Base-by-base conservation (phyloP, 164 flowering plant genomes). In the Aristolochia fimbriata region DNA sequence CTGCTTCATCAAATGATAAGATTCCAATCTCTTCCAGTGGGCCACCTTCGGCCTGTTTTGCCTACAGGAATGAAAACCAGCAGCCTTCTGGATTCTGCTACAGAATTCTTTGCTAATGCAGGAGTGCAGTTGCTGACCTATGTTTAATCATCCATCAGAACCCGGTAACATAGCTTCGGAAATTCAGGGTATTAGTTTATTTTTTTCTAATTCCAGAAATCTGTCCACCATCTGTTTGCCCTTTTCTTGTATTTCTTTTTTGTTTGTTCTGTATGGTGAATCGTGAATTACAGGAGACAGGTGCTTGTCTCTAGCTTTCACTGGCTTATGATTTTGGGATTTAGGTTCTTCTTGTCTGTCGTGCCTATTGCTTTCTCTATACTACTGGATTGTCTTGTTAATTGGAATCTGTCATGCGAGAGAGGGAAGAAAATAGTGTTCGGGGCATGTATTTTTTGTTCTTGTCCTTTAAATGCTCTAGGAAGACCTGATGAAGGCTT, bases 161-260 rank as follows among this genome's bases (percentile, higher is more conserved):
- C 59, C 23, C 62, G 73, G 65, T 70, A 61, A 61, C 68, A 31
- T 66, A 55, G 70, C 58, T 65, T 66, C 57, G 43, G 68, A 68
- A 64, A 37, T 7, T 37, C 43, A 37, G 43, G 43, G 43, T 48
- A 58, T 63, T 61, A 37, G 64, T 61, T 62, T 55, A 41, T 60
- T 65, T 65, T 47, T 59, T 59, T 37, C 37, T 37, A 37, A 37
- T 37, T 37, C 43, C 43, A 37, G 43, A 37, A 37, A 37, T 37
- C 43, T 6, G 43, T 37, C 43, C 43, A 37, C 43, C 43, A 37
- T 37, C 43, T 37, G 43, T 37, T 37, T 37, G 43, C 7, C 43
- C 1, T 11, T 23, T 51, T 4, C 31, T 52, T 20, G 14, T 14
- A 23, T 13, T 52, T 52, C 16, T 56, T 45, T 50, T 43, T n/a